Conservation (phyloP, 345 rosid species). For the Populus davidiana region DNA sequence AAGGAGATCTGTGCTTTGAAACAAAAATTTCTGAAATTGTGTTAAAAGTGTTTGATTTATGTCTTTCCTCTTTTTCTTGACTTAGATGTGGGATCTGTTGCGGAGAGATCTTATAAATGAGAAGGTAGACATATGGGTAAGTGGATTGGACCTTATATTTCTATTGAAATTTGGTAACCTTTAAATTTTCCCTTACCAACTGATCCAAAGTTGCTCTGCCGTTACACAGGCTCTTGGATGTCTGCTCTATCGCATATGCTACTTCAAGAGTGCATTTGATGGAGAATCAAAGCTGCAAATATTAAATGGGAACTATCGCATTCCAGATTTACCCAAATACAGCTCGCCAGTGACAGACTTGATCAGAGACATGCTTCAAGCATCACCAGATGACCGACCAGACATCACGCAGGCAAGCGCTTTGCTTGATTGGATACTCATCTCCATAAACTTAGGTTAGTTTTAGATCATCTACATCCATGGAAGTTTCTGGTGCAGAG, state of each 20-base stretch:
- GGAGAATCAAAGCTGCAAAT: slow-evolving; percentile 96
- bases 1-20: slow-evolving; percentile 20
- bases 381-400: slow-evolving; percentile 88
- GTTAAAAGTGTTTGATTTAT: slow-evolving; percentile 27
- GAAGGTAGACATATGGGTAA: slow-evolving; percentile 99
- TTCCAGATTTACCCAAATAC: slow-evolving; percentile 80
- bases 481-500: slow-evolving; percentile 28
- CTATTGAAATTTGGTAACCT: neutral
- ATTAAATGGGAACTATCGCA: slow-evolving; percentile 87
- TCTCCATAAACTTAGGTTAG: slow-evolving; percentile 77
- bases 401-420: slow-evolving; percentile 97
- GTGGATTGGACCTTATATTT: slow-evolving; percentile 24
- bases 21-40: slow-evolving; percentile 20
- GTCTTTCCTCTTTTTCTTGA: slow-evolving; percentile 33
- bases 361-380: slow-evolving; percentile 86
- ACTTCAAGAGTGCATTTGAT: slow-evolving; percentile 92
- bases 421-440: slow-evolving; percentile 69
- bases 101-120: slow-evolving; percentile 85
- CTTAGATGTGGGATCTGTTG: slow-evolving; percentile 96
- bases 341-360: slow-evolving; percentile 59
- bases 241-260: slow-evolving; percentile 89
- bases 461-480: slow-evolving; percentile 47
- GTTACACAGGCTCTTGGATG: slow-evolving; percentile 89
- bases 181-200: neutral
- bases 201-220: slow-evolving; percentile 18